phyloP scores from a whole-genome alignment of 2,329 filamentous ascomycete species.

The Ophidiomyces ophidiicola region DNA sequence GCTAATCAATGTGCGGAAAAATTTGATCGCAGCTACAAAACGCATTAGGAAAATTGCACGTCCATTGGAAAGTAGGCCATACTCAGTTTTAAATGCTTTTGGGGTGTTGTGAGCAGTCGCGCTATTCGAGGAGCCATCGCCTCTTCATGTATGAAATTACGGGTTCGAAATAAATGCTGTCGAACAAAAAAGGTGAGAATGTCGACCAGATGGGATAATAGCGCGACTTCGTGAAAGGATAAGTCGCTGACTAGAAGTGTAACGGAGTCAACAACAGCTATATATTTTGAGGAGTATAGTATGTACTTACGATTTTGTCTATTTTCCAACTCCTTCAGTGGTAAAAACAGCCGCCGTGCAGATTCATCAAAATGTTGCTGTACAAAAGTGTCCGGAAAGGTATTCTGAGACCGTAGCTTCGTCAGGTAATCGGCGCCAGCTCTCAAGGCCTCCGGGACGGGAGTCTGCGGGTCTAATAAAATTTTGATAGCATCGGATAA shows the following conservation, averaged over 20 bases:
- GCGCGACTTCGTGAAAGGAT: constrained; percentile 69
- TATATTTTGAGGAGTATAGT: neutral
- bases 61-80: constrained; percentile 14
- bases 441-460: constrained; percentile 47
- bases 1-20: constrained; percentile 75
- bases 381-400: constrained; percentile 75
- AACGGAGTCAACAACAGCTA: constrained; percentile 13
- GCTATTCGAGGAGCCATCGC: constrained; percentile 66
- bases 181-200: constrained; percentile 88
- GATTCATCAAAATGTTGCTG: constrained; percentile 82
- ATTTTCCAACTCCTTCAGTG: constrained; percentile 66
- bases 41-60: constrained; percentile 5
- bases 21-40: constrained; percentile 69
- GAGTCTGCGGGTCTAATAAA: constrained; percentile 61
- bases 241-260: constrained; percentile 51
- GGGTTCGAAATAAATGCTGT: constrained; percentile 74
- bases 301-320: constrained; percentile 40
- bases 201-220: constrained; percentile 84
- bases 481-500: constrained; percentile 93
- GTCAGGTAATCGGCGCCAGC: constrained; percentile 56
- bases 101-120: constrained; percentile 66
- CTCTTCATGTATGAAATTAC: constrained; percentile 74
- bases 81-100: constrained; percentile 90
- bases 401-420: constrained; percentile 52
- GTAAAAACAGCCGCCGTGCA: constrained; percentile 72